Percentiles rank a stretch among this genome's conserved stretches.
phyloP scores from a whole-genome alignment of 371 early-diverging fungal genomes.

The Dentiscutata heterogama region DNA sequence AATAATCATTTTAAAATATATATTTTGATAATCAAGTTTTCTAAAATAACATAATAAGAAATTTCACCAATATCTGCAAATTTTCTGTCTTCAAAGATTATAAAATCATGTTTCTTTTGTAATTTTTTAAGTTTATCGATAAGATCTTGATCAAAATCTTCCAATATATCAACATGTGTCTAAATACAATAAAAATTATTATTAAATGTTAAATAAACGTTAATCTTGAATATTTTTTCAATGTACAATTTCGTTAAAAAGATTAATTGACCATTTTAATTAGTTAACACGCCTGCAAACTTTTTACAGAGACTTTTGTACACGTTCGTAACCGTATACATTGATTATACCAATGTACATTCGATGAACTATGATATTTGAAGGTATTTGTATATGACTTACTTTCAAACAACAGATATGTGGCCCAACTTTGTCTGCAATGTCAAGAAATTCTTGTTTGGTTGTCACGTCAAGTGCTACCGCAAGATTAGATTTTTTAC shows the following conservation, averaged over 20 bases:
- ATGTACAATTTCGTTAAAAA: no score
- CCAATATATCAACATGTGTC: slow-evolving; percentile 96
- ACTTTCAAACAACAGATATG: slow-evolving; percentile 95
- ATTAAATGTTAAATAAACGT: background rate
- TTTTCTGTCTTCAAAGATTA: slow-evolving; percentile 98
- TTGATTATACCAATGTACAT: no score
- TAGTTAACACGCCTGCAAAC: no score
- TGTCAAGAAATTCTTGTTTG: slow-evolving; percentile 83
- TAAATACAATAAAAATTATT: slow-evolving; percentile 48
- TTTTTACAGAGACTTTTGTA: no score
- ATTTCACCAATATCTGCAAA: slow-evolving; percentile 92
- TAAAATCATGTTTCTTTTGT: slow-evolving; percentile 88
- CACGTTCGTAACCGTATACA: no score
- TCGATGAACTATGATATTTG: no score
- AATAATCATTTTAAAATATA: no score
- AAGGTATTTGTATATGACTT: slow-evolving; percentile 1
- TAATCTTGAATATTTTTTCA: no score
- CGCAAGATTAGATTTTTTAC: slow-evolving; percentile 91
- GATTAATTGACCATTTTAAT: no score
- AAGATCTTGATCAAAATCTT: slow-evolving; percentile 90
- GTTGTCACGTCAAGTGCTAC: slow-evolving; percentile 92
- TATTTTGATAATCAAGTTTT: no score
- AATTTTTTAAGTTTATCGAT: slow-evolving; percentile 77
- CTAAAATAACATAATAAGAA: background rate
- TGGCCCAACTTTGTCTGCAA: slow-evolving; percentile 92